A percentile compares a stretch with the other conserved stretches of the same genome.
phyloP scores from a whole-genome alignment of 441 rosid genomes.

The Raphanus hybrid region DNA sequence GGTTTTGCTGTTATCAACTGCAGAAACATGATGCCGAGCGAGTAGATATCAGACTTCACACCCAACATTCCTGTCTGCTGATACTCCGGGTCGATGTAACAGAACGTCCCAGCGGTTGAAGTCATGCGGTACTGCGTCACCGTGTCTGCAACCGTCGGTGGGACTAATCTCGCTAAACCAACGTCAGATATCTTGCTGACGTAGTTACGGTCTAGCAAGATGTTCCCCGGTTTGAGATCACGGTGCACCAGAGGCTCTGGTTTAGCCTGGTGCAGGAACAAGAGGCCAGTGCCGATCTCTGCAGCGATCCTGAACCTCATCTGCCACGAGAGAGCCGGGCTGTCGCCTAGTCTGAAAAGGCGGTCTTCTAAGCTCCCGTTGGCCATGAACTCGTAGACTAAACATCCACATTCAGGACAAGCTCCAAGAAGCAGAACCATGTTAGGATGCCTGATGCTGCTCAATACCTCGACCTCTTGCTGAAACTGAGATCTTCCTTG shows the following conservation, averaged over 20 bases:
- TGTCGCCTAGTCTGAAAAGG: not conserved
- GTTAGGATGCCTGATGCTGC: not conserved
- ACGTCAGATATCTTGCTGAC: not conserved
- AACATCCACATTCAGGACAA: slow-evolving; percentile 3
- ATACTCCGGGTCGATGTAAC: not conserved
- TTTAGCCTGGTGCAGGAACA: slow-evolving; percentile 3
- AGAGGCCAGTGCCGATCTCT: not conserved
- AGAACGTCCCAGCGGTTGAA: not conserved
- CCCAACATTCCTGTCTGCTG: slow-evolving; percentile 3
- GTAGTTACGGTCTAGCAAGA: not conserved
- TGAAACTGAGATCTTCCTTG: slow-evolving; percentile 80
- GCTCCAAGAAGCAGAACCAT: slow-evolving; percentile 1
- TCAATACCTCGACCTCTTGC: not conserved
- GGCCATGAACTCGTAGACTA: slow-evolving; percentile 5
- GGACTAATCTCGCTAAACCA: not conserved
- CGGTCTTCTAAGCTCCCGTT: not conserved
- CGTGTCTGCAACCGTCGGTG: not conserved
- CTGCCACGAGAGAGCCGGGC: slow-evolving; percentile 7
- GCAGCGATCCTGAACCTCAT: not conserved
- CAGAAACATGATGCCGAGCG: not conserved
- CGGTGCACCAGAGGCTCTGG: slow-evolving; percentile 2
- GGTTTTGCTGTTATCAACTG: slow-evolving; percentile 1
- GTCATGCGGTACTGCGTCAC: slow-evolving; percentile 5
- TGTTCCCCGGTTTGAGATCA: slow-evolving; percentile 3
- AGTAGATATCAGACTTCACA: slow-evolving; percentile 2